Percentiles rank a stretch among this genome's conserved stretches.
Conservation (phyloP, 768 basidiomycete genomes). For the Suillus subalutaceus region DNA sequence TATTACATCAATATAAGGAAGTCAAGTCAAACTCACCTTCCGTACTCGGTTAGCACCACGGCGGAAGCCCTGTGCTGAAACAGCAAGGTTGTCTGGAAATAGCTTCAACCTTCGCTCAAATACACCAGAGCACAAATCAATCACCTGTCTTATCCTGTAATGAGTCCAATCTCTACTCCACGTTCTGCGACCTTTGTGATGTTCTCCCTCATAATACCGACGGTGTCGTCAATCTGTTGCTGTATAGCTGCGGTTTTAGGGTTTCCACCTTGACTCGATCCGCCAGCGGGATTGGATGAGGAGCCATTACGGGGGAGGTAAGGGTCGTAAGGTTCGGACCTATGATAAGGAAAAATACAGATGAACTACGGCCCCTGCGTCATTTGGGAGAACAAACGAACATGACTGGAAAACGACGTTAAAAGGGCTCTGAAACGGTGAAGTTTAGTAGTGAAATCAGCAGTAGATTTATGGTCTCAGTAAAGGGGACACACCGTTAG, state of each 20-base stretch:
- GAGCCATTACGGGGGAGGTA: slow-evolving; percentile 89
- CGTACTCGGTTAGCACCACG: slow-evolving; percentile 96
- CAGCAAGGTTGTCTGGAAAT: slow-evolving; percentile 85
- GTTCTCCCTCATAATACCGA: slow-evolving; percentile 97
- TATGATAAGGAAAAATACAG: slow-evolving; percentile 35
- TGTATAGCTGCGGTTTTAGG: slow-evolving; percentile 94
- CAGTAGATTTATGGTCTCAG: background rate
- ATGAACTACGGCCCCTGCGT: slow-evolving; percentile 9
- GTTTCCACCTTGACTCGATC: slow-evolving; percentile 57
- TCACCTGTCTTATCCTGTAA: slow-evolving; percentile 98
- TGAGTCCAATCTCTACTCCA: slow-evolving; percentile 90
- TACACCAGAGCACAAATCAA: slow-evolving; percentile 31
- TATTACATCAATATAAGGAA: slow-evolving; percentile 3
- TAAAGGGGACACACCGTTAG: slow-evolving; percentile 20
- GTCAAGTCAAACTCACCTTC: slow-evolving; percentile 64
- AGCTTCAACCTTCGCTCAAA: slow-evolving; percentile 2
- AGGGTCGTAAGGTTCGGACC: slow-evolving; percentile 99
- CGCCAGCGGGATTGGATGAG: slow-evolving; percentile 52
- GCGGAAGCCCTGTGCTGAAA: slow-evolving; percentile 98
- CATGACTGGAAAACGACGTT: slow-evolving; percentile 22
- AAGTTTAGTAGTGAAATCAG: background rate
- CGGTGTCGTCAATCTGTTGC: slow-evolving; percentile 96
- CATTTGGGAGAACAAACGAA: slow-evolving; percentile 23
- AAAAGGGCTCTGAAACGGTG: background rate
- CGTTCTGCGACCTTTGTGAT: slow-evolving; percentile 95